These are phyloP conservation scores for Nepenthes alata DNA, from an alignment of 179 eudicot species.

Conservation along the genomic window DNA sequence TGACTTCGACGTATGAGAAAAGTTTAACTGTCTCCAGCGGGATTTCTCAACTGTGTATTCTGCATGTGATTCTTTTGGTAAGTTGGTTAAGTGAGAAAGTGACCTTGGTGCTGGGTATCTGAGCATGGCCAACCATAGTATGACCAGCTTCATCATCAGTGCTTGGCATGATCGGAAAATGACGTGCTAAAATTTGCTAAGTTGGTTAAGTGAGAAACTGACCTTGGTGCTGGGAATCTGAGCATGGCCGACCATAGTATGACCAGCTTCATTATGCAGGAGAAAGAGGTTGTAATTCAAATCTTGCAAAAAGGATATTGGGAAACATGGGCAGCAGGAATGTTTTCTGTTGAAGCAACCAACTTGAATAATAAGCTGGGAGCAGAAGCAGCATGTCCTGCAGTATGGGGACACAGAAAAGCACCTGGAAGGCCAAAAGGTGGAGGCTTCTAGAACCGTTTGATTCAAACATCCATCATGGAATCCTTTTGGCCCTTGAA, in stretches of 20 bases:
- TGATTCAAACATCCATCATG: slow-evolving; percentile 3
- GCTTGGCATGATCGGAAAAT: slow-evolving; percentile 43
- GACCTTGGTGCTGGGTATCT: slow-evolving; percentile 19
- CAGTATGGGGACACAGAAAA: slow-evolving; percentile 42
- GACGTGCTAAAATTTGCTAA: slow-evolving; percentile 39
- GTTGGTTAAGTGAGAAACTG: slow-evolving; percentile 41
- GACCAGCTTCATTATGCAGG: slow-evolving; percentile 46
- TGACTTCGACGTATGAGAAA: slow-evolving; percentile 56
- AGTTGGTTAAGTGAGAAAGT: slow-evolving; percentile 43
- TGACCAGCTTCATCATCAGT: slow-evolving; percentile 43
- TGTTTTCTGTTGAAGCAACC: slow-evolving; percentile 42
- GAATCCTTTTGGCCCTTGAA: slow-evolving; percentile 8
- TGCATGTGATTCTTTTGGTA: slow-evolving; percentile 34
- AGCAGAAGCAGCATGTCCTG: slow-evolving; percentile 53
- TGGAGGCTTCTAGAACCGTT: slow-evolving; percentile 41
- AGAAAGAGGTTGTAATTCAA: slow-evolving; percentile 45
- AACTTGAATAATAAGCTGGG: slow-evolving; percentile 25
- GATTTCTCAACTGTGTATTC: slow-evolving; percentile 36
- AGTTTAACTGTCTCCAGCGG: slow-evolving; percentile 42
- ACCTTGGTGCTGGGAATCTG: slow-evolving; percentile 21
- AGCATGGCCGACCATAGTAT: slow-evolving; percentile 39
- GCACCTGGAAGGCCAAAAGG: slow-evolving; percentile 46
- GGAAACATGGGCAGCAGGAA: slow-evolving; percentile 31
- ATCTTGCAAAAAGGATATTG: slow-evolving; percentile 35
- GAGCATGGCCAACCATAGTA: slow-evolving; percentile 39